Percentiles rank a stretch among this genome's conserved stretches.
These are phyloP conservation scores for Yarrowia divulgata DNA, from an alignment of 805 yeast species.

Conservation along the genomic window DNA sequence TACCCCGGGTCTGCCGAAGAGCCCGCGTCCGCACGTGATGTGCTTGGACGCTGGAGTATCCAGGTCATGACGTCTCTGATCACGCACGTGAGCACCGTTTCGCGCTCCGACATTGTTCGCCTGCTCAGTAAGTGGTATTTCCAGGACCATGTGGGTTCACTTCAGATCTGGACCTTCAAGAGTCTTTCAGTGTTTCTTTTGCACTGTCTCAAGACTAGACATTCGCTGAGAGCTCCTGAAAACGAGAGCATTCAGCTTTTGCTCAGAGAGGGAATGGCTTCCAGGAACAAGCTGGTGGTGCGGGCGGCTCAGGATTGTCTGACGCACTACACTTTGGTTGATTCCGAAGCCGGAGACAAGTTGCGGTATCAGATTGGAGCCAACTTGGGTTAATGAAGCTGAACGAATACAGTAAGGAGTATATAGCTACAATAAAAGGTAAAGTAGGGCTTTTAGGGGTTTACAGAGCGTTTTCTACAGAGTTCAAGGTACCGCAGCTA, in stretches of 20 bases:
- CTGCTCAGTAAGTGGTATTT: slow-evolving; percentile 12
- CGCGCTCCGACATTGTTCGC: slow-evolving; percentile 16
- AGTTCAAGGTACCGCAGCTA: no score
- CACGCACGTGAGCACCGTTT: slow-evolving; percentile 8
- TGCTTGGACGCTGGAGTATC: slow-evolving; percentile 8
- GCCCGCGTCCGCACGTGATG: neutral
- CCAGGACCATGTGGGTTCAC: slow-evolving; percentile 3
- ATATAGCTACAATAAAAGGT: no score
- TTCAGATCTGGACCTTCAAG: slow-evolving; percentile 27
- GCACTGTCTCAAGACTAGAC: slow-evolving; percentile 8
- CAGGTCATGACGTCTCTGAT: slow-evolving; percentile 28
- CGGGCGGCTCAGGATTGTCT: slow-evolving; percentile 20
- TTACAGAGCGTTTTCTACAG: no score
- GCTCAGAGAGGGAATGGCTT: slow-evolving; percentile 7
- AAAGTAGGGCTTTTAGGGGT: no score
- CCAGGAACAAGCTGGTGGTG: neutral
- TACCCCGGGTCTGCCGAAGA: slow-evolving; percentile 14
- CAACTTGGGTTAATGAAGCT: neutral
- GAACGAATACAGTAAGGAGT: no score
- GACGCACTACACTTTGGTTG: slow-evolving; percentile 8
- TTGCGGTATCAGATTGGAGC: slow-evolving; percentile 23
- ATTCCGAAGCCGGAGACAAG: slow-evolving; percentile 16
- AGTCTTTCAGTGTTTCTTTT: slow-evolving; percentile 21
- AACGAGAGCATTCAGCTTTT: slow-evolving; percentile 15
- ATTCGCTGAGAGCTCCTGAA: neutral